Percentiles rank a stretch among this genome's conserved stretches.
Evolutionary conservation across 495 filamentous ascomycete species (phyloP).

Genomic region (Recurvomyces mirabilis): DNA sequence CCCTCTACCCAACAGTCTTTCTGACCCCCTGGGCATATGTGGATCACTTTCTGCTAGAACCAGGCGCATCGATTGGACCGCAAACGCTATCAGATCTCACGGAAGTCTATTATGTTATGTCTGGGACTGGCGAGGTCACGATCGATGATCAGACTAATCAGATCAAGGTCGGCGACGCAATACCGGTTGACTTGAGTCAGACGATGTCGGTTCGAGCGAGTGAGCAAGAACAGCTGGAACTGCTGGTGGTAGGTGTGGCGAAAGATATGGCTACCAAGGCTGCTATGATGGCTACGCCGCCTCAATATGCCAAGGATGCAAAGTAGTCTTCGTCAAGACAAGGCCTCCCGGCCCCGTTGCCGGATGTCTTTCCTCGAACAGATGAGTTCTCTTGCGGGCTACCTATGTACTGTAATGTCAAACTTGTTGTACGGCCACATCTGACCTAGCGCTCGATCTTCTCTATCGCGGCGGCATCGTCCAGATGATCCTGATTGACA

Average conservation of each 20-base stretch:
- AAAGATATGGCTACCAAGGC: not conserved
- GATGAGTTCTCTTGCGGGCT: too few relatives aligned
- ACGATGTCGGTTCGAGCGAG: not conserved
- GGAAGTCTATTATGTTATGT: not conserved
- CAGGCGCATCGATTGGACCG: not conserved
- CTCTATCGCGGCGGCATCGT: too few relatives aligned
- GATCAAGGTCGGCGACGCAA: not conserved
- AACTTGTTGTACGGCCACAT: too few relatives aligned
- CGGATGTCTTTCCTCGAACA: too few relatives aligned
- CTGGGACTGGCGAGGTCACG: not conserved
- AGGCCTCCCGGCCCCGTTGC: too few relatives aligned
- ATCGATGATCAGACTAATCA: not conserved
- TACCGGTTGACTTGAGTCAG: not conserved
- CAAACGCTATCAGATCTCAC: not conserved
- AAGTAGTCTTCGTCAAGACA: too few relatives aligned
- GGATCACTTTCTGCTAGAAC: not conserved
- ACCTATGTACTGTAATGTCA: too few relatives aligned
- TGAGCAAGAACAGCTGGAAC: not conserved
- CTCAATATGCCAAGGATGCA: too few relatives aligned
- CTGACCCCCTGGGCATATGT: not conserved
- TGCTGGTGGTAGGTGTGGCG: not conserved
- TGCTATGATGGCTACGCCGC: too few relatives aligned
- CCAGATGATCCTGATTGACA: too few relatives aligned
- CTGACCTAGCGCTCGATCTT: too few relatives aligned
- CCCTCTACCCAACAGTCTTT: not conserved